Conservation (phyloP, 805 yeast genomes). For the Cyberlindnera nakhonratchasimensis region DNA sequence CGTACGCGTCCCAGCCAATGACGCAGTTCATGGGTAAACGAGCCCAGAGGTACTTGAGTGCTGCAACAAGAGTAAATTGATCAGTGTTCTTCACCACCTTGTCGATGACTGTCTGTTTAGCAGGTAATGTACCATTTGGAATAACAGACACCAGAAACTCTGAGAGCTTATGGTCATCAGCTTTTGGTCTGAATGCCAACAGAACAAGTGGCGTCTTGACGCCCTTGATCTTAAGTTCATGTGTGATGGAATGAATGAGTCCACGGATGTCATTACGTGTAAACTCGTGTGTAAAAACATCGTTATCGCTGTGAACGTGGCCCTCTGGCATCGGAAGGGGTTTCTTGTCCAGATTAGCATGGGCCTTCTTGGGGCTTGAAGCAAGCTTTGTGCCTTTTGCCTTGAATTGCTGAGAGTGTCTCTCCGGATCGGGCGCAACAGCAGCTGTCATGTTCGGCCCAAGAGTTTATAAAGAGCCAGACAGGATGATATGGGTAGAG, state of each 20-base stretch:
- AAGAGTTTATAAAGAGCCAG: too few species aligned
- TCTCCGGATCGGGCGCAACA: not conserved
- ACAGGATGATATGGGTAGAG: too few species aligned
- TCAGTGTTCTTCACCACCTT: slow-evolving; percentile 50
- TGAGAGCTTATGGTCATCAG: slow-evolving; percentile 57
- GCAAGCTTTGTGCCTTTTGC: slow-evolving; percentile 12
- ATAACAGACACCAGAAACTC: slow-evolving; percentile 54
- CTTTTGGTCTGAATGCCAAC: slow-evolving; percentile 73
- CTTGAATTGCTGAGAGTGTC: slow-evolving; percentile 16
- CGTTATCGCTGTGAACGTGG: slow-evolving; percentile 13
- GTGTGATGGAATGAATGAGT: slow-evolving; percentile 66
- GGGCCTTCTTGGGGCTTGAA: slow-evolving; percentile 14
- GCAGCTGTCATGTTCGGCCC: not conserved
- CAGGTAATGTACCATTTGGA: slow-evolving; percentile 49
- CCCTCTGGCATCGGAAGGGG: slow-evolving; percentile 20
- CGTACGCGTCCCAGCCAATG: slow-evolving; percentile 83
- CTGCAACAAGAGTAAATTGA: slow-evolving; percentile 67
- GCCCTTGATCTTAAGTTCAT: slow-evolving; percentile 67
- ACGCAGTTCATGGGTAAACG: slow-evolving; percentile 75
- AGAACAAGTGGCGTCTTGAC: slow-evolving; percentile 69
- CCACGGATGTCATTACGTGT: slow-evolving; percentile 64
- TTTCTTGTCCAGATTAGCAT: slow-evolving; percentile 8
- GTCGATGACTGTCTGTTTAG: slow-evolving; percentile 42
- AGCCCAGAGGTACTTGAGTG: slow-evolving; percentile 83
- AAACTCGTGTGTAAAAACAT: slow-evolving; percentile 40